Percentiles rank a stretch among this genome's conserved stretches.
These are phyloP conservation scores for Aspergillus quadrilineatus DNA, from an alignment of 2,329 filamentous ascomycete genomes.

Conservation along the genomic window DNA sequence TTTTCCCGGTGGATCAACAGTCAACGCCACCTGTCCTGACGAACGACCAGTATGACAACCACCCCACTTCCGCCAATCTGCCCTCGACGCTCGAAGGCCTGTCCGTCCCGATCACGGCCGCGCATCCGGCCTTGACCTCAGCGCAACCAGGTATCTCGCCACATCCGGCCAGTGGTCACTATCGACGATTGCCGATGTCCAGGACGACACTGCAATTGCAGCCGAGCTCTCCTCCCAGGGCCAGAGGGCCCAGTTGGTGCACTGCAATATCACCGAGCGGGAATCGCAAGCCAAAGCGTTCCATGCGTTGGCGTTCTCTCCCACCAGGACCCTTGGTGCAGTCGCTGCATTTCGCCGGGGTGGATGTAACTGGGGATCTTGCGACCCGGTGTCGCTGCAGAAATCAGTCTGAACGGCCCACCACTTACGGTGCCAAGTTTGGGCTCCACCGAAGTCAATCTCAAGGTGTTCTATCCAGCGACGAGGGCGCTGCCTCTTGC, in stretches of 20 bases:
- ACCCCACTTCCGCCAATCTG: neutral
- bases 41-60: neutral
- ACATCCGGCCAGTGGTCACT: neutral
- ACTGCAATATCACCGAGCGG: neutral
- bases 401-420: neutral
- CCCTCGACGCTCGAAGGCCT: neutral
- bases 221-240: neutral
- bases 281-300: neutral
- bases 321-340: neutral
- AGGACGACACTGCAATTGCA: neutral
- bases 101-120: neutral
- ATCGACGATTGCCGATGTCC: neutral
- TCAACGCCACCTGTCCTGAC: neutral
- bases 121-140: neutral
- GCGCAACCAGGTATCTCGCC: neutral
- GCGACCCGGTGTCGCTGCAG: neutral
- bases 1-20: too few species aligned
- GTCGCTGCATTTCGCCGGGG: neutral
- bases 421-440: neutral
- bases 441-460: neutral
- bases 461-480: neutral
- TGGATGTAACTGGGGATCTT: neutral
- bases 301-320: neutral
- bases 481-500: neutral
- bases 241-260: neutral